Conservation (phyloP, 176 grass and related monocot genomes). For the Aegilops tauschii region DNA sequence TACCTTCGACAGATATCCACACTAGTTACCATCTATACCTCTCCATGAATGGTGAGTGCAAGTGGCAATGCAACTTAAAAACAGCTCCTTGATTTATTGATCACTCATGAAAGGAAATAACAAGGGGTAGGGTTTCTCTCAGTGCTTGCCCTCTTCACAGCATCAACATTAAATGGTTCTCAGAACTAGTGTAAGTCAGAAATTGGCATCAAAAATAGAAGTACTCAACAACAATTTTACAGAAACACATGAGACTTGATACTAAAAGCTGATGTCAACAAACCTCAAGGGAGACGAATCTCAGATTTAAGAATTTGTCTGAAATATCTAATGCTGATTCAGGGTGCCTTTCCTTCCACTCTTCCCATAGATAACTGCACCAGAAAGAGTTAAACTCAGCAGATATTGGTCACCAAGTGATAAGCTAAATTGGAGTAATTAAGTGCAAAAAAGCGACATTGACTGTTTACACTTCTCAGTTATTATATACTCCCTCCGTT, state of each 20-base stretch:
- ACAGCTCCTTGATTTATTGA: neutral
- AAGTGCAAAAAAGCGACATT: neutral
- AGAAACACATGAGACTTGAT: neutral
- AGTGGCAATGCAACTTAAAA: neutral
- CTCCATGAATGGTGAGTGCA: conserved; percentile 11
- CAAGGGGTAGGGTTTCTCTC: neutral
- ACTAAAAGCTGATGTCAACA: conserved; percentile 23
- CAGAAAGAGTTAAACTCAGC: conserved; percentile 23
- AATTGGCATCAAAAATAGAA: neutral
- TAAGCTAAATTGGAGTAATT: conserved; percentile 7
- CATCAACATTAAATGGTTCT: conserved; percentile 8
- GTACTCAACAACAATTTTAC: neutral
- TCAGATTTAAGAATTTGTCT: conserved; percentile 74
- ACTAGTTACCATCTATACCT: neutral
- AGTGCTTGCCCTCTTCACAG: conserved; percentile 16
- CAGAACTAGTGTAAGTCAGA: neutral
- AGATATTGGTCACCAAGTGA: conserved; percentile 16
- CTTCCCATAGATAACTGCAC: conserved; percentile 94
- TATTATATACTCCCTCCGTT: neutral
- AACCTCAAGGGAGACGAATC: conserved; percentile 97
- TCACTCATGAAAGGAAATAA: neutral
- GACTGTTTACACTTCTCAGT: neutral
- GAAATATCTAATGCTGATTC: conserved; percentile 60
- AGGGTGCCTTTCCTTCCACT: conserved; percentile 92
- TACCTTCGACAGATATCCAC: neutral